Evolutionary conservation across 768 basidiomycete genomes (phyloP).

Genomic region (Russula vinacea): DNA sequence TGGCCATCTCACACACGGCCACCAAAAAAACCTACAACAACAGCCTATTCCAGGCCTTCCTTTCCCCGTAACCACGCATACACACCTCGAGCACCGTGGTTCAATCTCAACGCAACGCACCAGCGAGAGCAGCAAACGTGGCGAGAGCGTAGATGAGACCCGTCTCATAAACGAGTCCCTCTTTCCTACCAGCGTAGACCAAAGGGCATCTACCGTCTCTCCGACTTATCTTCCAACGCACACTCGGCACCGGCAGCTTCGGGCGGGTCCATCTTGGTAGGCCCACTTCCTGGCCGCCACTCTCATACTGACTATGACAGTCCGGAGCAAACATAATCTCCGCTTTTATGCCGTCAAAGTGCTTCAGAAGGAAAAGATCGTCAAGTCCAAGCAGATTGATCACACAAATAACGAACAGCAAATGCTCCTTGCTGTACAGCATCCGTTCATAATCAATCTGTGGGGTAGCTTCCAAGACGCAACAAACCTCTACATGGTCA

Average conservation of each 20-base stretch:
- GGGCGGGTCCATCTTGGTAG: slow-evolving; percentile 90
- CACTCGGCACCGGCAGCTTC: slow-evolving; percentile 93
- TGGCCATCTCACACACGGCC: slow-evolving; percentile 32
- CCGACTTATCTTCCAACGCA: slow-evolving; percentile 79
- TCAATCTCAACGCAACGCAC: slow-evolving; percentile 70
- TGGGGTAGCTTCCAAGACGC: slow-evolving; percentile 95
- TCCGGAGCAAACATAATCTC: slow-evolving; percentile 89
- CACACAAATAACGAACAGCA: slow-evolving; percentile 94
- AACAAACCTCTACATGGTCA: slow-evolving; percentile 94
- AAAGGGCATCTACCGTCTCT: slow-evolving; percentile 65
- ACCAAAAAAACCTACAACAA: slow-evolving; percentile 28
- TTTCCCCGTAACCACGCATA: slow-evolving; percentile 23
- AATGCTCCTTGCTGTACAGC: slow-evolving; percentile 81
- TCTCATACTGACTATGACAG: slow-evolving; percentile 40
- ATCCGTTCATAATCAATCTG: slow-evolving; percentile 93
- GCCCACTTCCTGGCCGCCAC: slow-evolving; percentile 10
- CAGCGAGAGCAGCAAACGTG: slow-evolving; percentile 48
- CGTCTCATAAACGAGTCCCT: slow-evolving; percentile 15
- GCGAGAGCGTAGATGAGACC: slow-evolving; percentile 37
- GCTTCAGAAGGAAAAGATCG: slow-evolving; percentile 88
- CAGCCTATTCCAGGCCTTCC: slow-evolving; percentile 27
- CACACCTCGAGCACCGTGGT: slow-evolving; percentile 48
- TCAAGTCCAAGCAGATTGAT: slow-evolving; percentile 90
- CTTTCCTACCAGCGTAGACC: slow-evolving; percentile 44
- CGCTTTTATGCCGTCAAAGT: slow-evolving; percentile 96